Percentiles rank a stretch among this genome's conserved stretches.
Evolutionary conservation across 2,329 filamentous ascomycete genomes (phyloP).

Genomic region (Colletotrichum cordylinicola): DNA sequence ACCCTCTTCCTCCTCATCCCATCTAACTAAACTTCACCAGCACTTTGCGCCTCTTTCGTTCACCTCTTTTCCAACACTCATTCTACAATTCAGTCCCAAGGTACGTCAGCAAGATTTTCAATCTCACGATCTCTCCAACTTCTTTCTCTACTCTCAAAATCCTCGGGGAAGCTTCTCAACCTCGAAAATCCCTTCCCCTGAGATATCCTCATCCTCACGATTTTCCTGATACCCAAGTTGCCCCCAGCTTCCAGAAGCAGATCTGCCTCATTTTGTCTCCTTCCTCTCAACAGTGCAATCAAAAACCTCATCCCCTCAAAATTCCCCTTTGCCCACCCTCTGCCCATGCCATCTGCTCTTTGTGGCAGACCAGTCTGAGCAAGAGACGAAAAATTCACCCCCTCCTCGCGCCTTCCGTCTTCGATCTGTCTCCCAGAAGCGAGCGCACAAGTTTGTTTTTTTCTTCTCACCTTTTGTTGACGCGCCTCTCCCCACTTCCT

Average conservation of each 20-base stretch:
- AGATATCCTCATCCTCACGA: background rate
- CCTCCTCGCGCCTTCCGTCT: conserved; percentile 1
- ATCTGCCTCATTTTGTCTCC: background rate
- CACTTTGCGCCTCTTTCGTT: conserved; percentile 1
- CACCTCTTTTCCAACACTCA: background rate
- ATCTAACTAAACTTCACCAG: background rate
- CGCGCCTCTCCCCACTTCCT: background rate
- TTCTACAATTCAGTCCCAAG: background rate
- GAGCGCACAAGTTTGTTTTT: background rate
- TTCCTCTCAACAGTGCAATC: background rate
- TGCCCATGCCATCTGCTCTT: background rate
- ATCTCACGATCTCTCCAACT: background rate
- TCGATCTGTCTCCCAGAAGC: background rate
- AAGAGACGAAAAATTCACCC: background rate
- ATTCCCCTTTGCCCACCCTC: background rate
- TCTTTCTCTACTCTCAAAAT: background rate
- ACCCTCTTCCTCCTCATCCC: background rate
- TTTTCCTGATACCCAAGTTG: background rate
- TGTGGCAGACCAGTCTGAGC: background rate
- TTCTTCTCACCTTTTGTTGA: background rate
- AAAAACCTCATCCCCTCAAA: background rate
- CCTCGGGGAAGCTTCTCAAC: background rate
- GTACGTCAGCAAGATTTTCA: background rate
- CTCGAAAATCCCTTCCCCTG: background rate
- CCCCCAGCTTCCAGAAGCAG: background rate